phyloP scores from a whole-genome alignment of 768 basidiomycete genomes.

The Auricularia cornea region DNA sequence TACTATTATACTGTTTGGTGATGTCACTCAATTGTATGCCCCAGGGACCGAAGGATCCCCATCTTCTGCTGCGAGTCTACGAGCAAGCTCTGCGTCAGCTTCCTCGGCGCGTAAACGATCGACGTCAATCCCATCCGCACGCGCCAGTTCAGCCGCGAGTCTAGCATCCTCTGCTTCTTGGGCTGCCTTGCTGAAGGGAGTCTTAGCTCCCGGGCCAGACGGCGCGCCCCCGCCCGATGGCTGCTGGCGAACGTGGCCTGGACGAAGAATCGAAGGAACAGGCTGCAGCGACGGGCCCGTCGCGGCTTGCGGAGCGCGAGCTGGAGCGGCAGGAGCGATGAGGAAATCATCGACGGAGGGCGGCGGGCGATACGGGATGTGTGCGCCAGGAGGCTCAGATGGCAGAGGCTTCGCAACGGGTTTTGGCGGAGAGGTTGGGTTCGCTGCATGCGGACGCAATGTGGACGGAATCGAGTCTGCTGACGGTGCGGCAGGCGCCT shows the following conservation, averaged over 20 bases:
- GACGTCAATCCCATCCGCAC: constrained; percentile 9
- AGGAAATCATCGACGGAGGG: constrained; percentile 6
- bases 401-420: neutral
- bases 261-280: constrained; percentile 8
- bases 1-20: neutral
- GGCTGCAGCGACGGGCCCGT: constrained; percentile 1
- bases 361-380: neutral
- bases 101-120: constrained; percentile 8
- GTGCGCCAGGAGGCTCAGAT: neutral
- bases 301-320: neutral
- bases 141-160: constrained; percentile 6
- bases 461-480: neutral
- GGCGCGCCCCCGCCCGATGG: neutral
- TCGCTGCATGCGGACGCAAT: neutral
- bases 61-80: constrained; percentile 6
- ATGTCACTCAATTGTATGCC: neutral
- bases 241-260: constrained; percentile 2
- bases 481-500: neutral
- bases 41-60: constrained; percentile 9
- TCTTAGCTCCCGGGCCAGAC: neutral
- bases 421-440: neutral
- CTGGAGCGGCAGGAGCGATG: neutral
- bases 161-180: constrained; percentile 9
- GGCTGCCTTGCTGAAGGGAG: neutral
- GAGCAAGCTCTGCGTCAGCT: constrained; percentile 9